Base-by-base conservation (phyloP, 352 stramenopile species). In the Phytopythium delawarense region DNA sequence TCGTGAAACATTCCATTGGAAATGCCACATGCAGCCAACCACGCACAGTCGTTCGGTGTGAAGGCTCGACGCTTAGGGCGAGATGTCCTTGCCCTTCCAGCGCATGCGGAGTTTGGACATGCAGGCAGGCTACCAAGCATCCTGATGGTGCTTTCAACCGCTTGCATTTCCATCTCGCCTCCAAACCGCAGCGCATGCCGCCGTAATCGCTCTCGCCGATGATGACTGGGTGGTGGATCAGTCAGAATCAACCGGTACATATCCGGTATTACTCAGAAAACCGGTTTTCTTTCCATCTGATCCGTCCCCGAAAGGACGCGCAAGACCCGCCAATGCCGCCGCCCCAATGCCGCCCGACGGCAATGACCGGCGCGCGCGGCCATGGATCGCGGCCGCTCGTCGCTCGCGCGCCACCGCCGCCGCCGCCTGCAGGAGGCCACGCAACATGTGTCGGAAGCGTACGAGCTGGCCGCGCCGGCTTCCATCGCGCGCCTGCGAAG, bases 351-450 rank as follows among this genome's bases (percentile, higher is more conserved):
- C 34, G 7, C 34, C n/a, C 34, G 21, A 37, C n/a, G 53, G 34
- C 34, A 25, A 40, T 45, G 30, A 28, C 9, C 45, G 12, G 28
- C 32, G 15, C 30, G 30, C 39, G 5, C 48, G 15, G 15, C 23
- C 13, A 83, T 79, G 75, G 72, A 75, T 61, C 69, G 74, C 21
- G 62, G 66, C 63, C 70, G 81, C 58, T 87, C 79, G 37, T 65
- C 71, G 55, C 73, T 85, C 50, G 71, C 81, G 15, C 76, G 78
- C 15, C 78, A 87, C 59, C 78, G 78, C 69, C 84, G 88, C 66
- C 76, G 76, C 1, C 69, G 70, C 25, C 73, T 86, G 45, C 62
- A 78, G 35, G 78, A 90, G 58, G 67, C 75, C 35, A 80, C 71
- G 46, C 72, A 86, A 53, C 79, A 86, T 46, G 75, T 74, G 8